Evolutionary conservation across 1,284 basidiomycete species (phyloP), one percentile per base, ranked within the genome.

Genomic region (Coniophora puteana): DNA sequence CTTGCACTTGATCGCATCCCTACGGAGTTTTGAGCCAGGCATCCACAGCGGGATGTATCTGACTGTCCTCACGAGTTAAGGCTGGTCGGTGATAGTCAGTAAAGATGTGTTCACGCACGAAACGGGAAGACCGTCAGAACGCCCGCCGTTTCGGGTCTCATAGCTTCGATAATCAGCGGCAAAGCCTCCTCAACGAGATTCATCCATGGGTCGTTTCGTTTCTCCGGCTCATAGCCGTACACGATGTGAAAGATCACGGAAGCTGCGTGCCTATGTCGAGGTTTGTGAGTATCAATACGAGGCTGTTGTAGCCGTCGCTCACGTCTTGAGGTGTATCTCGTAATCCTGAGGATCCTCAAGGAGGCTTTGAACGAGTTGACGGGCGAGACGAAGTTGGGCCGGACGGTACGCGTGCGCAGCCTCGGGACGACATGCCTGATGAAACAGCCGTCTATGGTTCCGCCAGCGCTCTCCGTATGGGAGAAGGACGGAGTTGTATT

Each of bases 21-120:
- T 50, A 31, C 55, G 57, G 3, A 58, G 49, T 24, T 55, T 55
- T 10, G 62, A 60, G 3, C 61, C 62, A 1, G 59, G 57, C 16
- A 55, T 46, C 56, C 58, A 62, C 7, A 54, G 17, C 8, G 57
- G 57, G 23, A 61, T 49, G 18, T 55, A 40, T 13, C 38, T 52
- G 6, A 58, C 59, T 62, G 21, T 17, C 12, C 14, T n/a, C 13
- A 5, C 13, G 11, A 34, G 16, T 6, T 43, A 4, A 38, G 3
- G 1, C 10, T 36, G 22, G 37, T 4, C 4, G 6, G 16, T 25
- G 24, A 17, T 10, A 24, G 20, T 25, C 13, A 25, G 43, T 36
- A 25, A 14, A 3, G 16, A 8, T 21, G n/a, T 32, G 16, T 12
- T 25, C 34, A 24, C 56, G 30, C 38, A 58, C 59, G 29, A 33